These are phyloP conservation scores for Heracleum sosnowskyi DNA, from an alignment of 129 eudicot genomes.

Conservation along the genomic window DNA sequence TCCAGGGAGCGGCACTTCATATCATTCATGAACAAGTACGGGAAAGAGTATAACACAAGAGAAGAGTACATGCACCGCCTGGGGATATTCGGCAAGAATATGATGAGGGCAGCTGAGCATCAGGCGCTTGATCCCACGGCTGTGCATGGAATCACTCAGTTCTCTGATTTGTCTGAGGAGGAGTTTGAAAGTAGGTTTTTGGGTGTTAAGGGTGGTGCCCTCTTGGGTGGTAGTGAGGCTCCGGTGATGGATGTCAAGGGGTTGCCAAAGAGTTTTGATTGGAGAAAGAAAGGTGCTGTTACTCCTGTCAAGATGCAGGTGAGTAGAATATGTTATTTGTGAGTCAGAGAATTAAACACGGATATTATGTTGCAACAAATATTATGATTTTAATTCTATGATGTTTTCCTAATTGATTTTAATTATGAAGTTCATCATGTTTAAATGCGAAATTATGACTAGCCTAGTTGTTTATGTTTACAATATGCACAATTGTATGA, in stretches of 20 bases:
- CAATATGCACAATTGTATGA: too few species aligned
- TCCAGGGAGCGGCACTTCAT: constrained; percentile 41
- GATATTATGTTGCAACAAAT: too few species aligned
- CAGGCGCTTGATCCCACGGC: constrained; percentile 87
- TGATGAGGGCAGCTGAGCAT: constrained; percentile 76
- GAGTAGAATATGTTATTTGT: too few species aligned
- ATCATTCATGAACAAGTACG: constrained; percentile 45
- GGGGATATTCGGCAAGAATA: constrained; percentile 54
- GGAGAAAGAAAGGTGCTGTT: constrained; percentile 94
- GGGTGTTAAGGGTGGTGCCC: constrained; percentile 43
- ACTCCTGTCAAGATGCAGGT: constrained; percentile 93
- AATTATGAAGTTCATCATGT: too few species aligned
- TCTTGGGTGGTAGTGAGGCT: constrained; percentile 18
- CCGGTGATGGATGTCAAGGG: constrained; percentile 39
- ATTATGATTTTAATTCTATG: too few species aligned
- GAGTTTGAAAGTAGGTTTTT: constrained; percentile 59
- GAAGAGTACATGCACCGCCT: constrained; percentile 82
- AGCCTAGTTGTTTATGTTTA: too few species aligned
- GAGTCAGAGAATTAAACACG: too few species aligned
- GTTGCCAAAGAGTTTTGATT: constrained; percentile 76
- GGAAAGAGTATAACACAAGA: constrained; percentile 50
- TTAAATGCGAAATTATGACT: too few species aligned
- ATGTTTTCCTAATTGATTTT: too few species aligned
- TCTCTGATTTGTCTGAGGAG: constrained; percentile 54
- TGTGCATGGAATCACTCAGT: constrained; percentile 74